Base-by-base conservation (phyloP, 805 yeast species). In the Blastobotrys americana region DNA sequence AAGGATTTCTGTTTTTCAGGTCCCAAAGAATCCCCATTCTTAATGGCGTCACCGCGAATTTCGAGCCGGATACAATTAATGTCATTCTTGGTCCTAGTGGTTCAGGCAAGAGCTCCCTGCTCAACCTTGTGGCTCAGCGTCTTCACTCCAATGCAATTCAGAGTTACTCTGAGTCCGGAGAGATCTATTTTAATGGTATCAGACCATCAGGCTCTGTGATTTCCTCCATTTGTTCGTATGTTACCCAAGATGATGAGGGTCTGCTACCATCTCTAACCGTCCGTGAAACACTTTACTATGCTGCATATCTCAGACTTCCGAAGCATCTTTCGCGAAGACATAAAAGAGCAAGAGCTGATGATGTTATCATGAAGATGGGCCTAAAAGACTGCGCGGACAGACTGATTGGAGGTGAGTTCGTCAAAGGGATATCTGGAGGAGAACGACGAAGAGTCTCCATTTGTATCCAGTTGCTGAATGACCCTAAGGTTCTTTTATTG, bases 41-140 rank as follows among this genome's bases (percentile, higher is more conserved):
- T 34, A 56, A 69, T 35, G 59, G 69, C 15, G 65, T 84, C 10
- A 60, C 67, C 43, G 85, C 82, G 0, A 49, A 54, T 4, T 80
- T 82, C 55, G 61, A 64, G 22, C 70, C 79, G 2, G 78, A 80
- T 13, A 68, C 74, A 35, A 66, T 84, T 6, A 83, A 81, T 56
- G 85, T 81, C 3, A 81, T 83, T 37, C 75, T 83, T 80, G 93
- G 93, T 0, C 89, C 90, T 0, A 82, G 88, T 1, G 90, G 90
- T 0, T 77, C 84, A 0, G 93, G 90, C 6, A 83, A 83, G 55
- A 78, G 87, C 0, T 77, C 89, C 0, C 58, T 84, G 37, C 62
- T 83, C 50, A 83, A 80, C 56, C 63, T 72, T 31, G 64, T 83
- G 16, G 78, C 93, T 17, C 77, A 80, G 18, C 68, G 93, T 42